These are phyloP conservation scores for Zasmidium cellare DNA, from an alignment of 2,329 filamentous ascomycete species.

Conservation along the genomic window DNA sequence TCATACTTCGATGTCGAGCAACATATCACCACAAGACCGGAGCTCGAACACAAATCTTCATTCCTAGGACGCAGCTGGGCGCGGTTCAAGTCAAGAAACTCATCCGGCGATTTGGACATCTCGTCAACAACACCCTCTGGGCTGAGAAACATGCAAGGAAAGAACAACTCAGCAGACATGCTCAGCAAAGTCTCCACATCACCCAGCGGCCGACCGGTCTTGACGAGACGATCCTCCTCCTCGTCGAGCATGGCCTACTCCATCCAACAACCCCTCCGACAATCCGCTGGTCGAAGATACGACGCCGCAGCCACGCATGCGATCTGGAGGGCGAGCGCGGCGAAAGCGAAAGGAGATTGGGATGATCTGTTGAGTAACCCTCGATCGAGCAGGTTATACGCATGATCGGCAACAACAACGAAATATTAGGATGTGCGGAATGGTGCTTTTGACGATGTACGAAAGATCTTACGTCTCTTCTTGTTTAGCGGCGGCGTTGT, in stretches of 20 bases:
- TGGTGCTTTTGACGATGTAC: not conserved
- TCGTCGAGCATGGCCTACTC: conserved; percentile 4
- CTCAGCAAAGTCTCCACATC: not conserved
- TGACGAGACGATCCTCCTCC: conserved; percentile 1
- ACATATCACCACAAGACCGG: not conserved
- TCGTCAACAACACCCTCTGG: not conserved
- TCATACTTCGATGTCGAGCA: conserved; percentile 12
- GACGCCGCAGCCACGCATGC: conserved; percentile 9
- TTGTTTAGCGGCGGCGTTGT: not conserved
- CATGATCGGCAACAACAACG: not conserved
- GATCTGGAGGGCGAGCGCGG: conserved; percentile 5
- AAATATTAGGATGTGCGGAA: no score
- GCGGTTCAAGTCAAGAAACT: conserved; percentile 13
- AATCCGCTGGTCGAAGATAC: conserved; percentile 12
- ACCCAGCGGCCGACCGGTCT: not conserved
- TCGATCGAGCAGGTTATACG: conserved; percentile 5
- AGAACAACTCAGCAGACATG: not conserved
- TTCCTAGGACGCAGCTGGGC: conserved; percentile 9
- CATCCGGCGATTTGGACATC: conserved; percentile 5
- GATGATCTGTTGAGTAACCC: conserved; percentile 12
- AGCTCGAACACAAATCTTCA: conserved; percentile 1
- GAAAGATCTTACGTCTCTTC: not conserved
- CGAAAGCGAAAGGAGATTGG: conserved; percentile 14
- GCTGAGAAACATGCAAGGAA: not conserved
- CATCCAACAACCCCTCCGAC: conserved; percentile 8